Evolutionary conservation across 306 rosid genomes (phyloP).

Genomic region (Argentina anserina): DNA sequence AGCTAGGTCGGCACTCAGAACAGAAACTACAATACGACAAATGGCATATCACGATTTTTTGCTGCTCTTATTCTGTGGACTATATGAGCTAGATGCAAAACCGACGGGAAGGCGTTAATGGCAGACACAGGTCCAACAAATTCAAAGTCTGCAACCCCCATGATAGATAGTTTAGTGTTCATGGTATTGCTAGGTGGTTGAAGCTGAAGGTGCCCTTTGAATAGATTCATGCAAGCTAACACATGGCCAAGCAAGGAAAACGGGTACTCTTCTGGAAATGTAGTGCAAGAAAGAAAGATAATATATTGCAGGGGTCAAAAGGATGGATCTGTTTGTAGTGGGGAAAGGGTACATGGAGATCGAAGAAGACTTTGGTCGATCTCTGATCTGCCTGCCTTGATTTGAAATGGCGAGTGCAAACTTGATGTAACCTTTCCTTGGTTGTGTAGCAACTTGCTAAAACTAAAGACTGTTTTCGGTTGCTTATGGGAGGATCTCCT

Average conservation of each 20-base stretch:
- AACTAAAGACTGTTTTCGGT: not conserved
- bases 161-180: conserved; percentile 18
- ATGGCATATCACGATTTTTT: not conserved
- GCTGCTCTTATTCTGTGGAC: not conserved
- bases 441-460: conserved; percentile 31
- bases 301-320: not conserved
- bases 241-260: conserved; percentile 13
- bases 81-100: not conserved
- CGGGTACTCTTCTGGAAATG: not conserved
- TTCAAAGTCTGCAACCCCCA: conserved; percentile 25
- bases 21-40: conserved; percentile 6
- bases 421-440: conserved; percentile 50
- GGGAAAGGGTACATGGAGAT: not conserved
- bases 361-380: conserved; percentile 22
- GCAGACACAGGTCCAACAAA: conserved; percentile 31
- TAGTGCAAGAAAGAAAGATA: not conserved
- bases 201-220: conserved; percentile 29
- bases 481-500: not conserved
- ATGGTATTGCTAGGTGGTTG: conserved; percentile 23
- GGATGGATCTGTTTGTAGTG: conserved; percentile 6
- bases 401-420: conserved; percentile 3
- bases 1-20: not conserved
- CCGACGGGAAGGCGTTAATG: conserved; percentile 17
- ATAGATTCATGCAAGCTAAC: conserved; percentile 30
- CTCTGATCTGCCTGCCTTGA: conserved; percentile 20